phyloP scores from a whole-genome alignment of 495 filamentous ascomycete species.

The Oleoguttula mirabilis region DNA sequence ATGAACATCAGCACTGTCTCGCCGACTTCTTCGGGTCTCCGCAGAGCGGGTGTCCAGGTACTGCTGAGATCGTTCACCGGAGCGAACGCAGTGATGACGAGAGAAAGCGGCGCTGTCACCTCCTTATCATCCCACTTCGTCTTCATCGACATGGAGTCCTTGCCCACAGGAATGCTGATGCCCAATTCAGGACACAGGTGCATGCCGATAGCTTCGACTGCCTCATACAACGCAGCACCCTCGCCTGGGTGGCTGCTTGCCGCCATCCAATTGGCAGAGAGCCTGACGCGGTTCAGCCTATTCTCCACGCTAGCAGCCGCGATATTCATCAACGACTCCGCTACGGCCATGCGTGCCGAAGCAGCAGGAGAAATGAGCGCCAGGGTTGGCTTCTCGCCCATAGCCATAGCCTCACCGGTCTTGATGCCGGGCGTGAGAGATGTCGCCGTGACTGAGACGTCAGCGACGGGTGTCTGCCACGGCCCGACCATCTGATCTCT shows the following conservation, averaged over 20 bases:
- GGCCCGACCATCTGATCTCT: conserved; percentile 93
- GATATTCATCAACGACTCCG: conserved; percentile 84
- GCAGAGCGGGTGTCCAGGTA: conserved; percentile 88
- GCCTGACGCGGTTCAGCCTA: conserved; percentile 61
- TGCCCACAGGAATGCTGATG: conserved; percentile 88
- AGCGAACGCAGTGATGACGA: conserved; percentile 83
- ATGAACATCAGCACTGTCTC: conserved; percentile 85
- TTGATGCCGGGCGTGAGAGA: conserved; percentile 58
- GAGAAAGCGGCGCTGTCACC: conserved; percentile 81
- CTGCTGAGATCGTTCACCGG: conserved; percentile 64
- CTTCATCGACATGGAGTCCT: conserved; percentile 98
- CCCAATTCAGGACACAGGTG: conserved; percentile 75
- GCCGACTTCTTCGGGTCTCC: conserved; percentile 71
- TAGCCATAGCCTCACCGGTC: conserved; percentile 91
- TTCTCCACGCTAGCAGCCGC: conserved; percentile 74
- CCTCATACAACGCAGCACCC: conserved; percentile 87
- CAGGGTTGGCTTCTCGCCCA: conserved; percentile 86
- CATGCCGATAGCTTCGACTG: conserved; percentile 83
- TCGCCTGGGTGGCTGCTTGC: conserved; percentile 88
- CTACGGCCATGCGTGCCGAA: conserved; percentile 95
- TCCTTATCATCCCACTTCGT: conserved; percentile 91
- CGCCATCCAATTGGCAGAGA: conserved; percentile 98
- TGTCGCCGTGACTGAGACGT: conserved; percentile 82
- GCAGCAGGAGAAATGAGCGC: conserved; percentile 84
- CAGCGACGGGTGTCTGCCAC: conserved; percentile 91